Conservation (phyloP, 1,284 basidiomycete genomes). For the Heterobasidion annosum region DNA sequence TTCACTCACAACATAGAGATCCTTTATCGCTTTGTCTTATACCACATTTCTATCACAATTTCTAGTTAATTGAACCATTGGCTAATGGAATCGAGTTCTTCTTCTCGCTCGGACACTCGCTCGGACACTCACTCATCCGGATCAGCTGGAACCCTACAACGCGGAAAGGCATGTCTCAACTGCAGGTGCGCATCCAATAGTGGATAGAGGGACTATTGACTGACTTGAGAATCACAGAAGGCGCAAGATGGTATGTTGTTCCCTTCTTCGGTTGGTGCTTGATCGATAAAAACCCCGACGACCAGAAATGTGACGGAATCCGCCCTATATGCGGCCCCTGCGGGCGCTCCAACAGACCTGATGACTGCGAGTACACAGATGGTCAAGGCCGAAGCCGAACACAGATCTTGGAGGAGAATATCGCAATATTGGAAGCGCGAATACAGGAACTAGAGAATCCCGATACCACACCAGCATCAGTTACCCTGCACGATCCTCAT, state of each 20-base stretch:
- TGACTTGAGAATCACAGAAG: conserved; percentile 16
- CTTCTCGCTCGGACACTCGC: neutral
- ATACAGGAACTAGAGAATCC: conserved; percentile 28
- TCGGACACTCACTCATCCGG: neutral
- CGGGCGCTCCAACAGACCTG: conserved; percentile 21
- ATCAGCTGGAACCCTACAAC: conserved; percentile 13
- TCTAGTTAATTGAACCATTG: too few species aligned
- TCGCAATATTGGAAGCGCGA: conserved; percentile 24
- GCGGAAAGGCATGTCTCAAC: conserved; percentile 17
- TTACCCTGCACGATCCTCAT: conserved; percentile 24
- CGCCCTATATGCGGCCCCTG: conserved; percentile 29
- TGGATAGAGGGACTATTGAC: neutral
- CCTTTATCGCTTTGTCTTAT: too few species aligned
- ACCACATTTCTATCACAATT: too few species aligned
- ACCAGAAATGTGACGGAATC: conserved; percentile 30
- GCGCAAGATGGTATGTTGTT: conserved; percentile 26
- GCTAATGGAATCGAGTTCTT: neutral
- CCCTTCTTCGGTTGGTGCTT: neutral
- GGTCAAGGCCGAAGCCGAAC: conserved; percentile 23
- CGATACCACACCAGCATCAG: conserved; percentile 11
- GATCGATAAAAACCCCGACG: neutral
- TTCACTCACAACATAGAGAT: too few species aligned
- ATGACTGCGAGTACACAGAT: conserved; percentile 34
- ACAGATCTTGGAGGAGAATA: conserved; percentile 27
- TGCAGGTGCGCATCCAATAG: conserved; percentile 12